Evolutionary conservation across 768 basidiomycete species (phyloP).

Genomic region (Ramaria sp.): DNA sequence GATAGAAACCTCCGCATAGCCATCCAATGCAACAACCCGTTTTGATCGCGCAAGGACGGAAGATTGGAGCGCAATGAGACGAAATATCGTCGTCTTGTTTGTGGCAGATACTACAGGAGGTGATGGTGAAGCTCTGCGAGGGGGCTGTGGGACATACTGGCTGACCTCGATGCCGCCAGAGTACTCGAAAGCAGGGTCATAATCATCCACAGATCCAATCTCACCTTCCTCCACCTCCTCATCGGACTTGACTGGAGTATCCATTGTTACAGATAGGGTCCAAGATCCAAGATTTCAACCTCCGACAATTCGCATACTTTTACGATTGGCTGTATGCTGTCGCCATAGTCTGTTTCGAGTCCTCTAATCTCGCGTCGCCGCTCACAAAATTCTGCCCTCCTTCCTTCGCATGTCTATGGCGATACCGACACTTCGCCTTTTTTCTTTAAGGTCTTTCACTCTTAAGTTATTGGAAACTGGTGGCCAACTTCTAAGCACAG

Average conservation of each 20-base stretch:
- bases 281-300: neutral
- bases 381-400: too few relatives aligned
- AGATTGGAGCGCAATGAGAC: conserved; percentile 27
- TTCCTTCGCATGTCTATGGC: too few relatives aligned
- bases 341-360: too few relatives aligned
- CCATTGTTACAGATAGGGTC: neutral
- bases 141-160: neutral
- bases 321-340: too few relatives aligned
- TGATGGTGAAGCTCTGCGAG: conserved; percentile 1
- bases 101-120: neutral
- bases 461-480: too few relatives aligned
- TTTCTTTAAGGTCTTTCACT: too few relatives aligned
- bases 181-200: conserved; percentile 53
- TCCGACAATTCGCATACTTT: neutral
- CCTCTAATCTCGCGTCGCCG: too few relatives aligned
- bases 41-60: conserved; percentile 39
- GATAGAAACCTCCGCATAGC: conserved; percentile 51
- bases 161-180: conserved; percentile 29
- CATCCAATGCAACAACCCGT: conserved; percentile 51
- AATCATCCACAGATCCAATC: conserved; percentile 14
- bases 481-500: too few relatives aligned
- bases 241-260: neutral
- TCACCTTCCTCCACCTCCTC: neutral
- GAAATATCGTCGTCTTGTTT: conserved; percentile 17
- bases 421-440: too few relatives aligned